These are phyloP conservation scores for Phoma sp. DNA, from an alignment of 2,329 filamentous ascomycete species.

Conservation along the genomic window DNA sequence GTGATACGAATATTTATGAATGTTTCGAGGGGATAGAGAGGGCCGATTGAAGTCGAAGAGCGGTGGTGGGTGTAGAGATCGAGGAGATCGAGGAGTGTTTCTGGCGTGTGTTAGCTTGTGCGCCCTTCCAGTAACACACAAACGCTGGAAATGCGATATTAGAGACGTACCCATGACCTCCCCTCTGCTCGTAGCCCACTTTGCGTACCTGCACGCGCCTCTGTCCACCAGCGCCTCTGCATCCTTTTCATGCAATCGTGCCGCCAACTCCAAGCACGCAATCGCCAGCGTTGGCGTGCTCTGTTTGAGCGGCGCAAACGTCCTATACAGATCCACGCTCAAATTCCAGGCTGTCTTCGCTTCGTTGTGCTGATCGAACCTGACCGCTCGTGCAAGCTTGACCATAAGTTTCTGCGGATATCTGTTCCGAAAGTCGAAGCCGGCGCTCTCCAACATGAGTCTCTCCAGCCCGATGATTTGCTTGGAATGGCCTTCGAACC, in stretches of 20 bases:
- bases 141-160: not conserved
- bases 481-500: slow-evolving; percentile 80
- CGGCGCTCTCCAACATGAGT: slow-evolving; percentile 88
- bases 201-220: slow-evolving; percentile 55
- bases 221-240: slow-evolving; percentile 56
- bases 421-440: slow-evolving; percentile 91
- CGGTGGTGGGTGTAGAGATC: slow-evolving; percentile 91
- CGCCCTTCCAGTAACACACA: not conserved
- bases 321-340: slow-evolving; percentile 88
- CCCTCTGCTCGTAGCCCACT: slow-evolving; percentile 53
- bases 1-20: slow-evolving; percentile 88
- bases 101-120: slow-evolving; percentile 53
- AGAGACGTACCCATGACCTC: slow-evolving; percentile 52
- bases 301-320: slow-evolving; percentile 90
- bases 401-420: slow-evolving; percentile 85
- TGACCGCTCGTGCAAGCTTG: slow-evolving; percentile 73
- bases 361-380: slow-evolving; percentile 62
- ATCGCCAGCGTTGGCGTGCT: slow-evolving; percentile 84
- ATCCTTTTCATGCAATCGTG: slow-evolving; percentile 67
- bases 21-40: slow-evolving; percentile 72
- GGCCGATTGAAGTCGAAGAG: slow-evolving; percentile 75
- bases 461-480: slow-evolving; percentile 89
- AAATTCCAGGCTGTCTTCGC: slow-evolving; percentile 78
- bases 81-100: slow-evolving; percentile 87
- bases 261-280: slow-evolving; percentile 80